phyloP scores from a whole-genome alignment of 805 yeast genomes.

The Yarrowia hollandica region DNA sequence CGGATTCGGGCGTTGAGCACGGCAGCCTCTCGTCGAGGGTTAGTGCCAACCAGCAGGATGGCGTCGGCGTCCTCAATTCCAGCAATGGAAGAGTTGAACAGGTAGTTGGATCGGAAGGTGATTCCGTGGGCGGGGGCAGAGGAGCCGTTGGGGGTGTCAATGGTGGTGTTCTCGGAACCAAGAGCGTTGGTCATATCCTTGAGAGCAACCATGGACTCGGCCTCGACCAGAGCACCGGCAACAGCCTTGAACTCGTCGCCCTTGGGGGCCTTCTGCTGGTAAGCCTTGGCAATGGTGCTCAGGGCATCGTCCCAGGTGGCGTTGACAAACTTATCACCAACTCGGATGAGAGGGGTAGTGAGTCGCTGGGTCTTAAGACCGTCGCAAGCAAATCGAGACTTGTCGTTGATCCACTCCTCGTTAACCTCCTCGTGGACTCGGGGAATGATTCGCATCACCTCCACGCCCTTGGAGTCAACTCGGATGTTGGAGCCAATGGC shows the following conservation, averaged over 20 bases:
- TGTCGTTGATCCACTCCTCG: constrained; percentile 91
- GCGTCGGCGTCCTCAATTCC: constrained; percentile 84
- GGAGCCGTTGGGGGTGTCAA: constrained; percentile 63
- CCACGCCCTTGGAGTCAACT: constrained; percentile 83
- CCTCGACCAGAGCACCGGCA: constrained; percentile 79
- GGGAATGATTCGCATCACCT: constrained; percentile 84
- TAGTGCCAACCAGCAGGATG: constrained; percentile 76
- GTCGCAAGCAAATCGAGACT: constrained; percentile 81
- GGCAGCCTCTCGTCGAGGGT: constrained; percentile 89
- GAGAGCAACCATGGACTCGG: constrained; percentile 77
- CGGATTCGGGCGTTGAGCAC: constrained; percentile 82
- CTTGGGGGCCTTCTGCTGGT: constrained; percentile 54
- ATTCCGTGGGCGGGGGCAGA: constrained; percentile 63
- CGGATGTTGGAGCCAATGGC: constrained; percentile 80
- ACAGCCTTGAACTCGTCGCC: constrained; percentile 77
- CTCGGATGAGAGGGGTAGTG: constrained; percentile 74
- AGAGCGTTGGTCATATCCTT: constrained; percentile 75
- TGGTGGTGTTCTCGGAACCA: constrained; percentile 77
- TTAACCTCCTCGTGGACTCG: constrained; percentile 82
- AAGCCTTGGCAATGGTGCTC: constrained; percentile 64
- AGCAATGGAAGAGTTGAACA: constrained; percentile 74
- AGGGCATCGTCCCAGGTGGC: constrained; percentile 90
- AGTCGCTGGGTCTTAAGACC: constrained; percentile 84
- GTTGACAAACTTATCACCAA: constrained; percentile 65
- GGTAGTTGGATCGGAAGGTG: constrained; percentile 74